Base-by-base conservation (phyloP, 1,284 basidiomycete genomes). In the Tilletia caries region DNA sequence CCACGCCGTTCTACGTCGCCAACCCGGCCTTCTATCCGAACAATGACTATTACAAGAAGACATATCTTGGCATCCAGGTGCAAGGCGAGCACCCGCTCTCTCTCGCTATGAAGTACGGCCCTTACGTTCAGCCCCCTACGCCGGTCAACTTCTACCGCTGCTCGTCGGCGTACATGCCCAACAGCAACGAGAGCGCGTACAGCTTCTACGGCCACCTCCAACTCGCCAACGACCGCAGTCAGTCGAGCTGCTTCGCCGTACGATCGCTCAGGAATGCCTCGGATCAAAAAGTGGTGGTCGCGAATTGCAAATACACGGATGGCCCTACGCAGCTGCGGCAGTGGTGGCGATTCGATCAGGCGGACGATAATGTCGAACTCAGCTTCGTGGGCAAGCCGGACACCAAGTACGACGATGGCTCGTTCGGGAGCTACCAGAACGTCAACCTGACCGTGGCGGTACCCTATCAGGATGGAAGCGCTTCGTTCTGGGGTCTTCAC, bases 91-190 rank as follows among this genome's bases (percentile, higher is more conserved):
- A n/a, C n/a, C 4, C 27, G 3, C 23, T 67, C 5, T 52, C 70
- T 0, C 32, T 33, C 5, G 25, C 65, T 0, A 71, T 70, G 70
- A 74, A 71, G 27, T 76, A 74, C 46, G 75, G 73, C 50, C 58
- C 65, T 43, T 32, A 46, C 33, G 46, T 76, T 62, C 46, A 50
- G 25, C 20, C 25, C 5, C 46, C 46, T 23, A 50, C 46, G 20
- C 18, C 46, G 46, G 20, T 50, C 18, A 23, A 18, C 5, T 50
- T 50, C 46, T 20, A 50, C 46, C 20, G 25, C 20, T 50, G 46
- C 46, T n/a, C 20, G 18, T 50, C 46, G 20, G 46, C 3, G 20
- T 50, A n/a, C 25, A 50, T 50, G 46, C 6, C 46, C 46, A 50
- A 50, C 46, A n/a, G 20, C 20, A 50, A 50, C 46, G 46, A 23